Conservation (phyloP, 2,329 filamentous ascomycete species). For the Sarocladium oryzae region DNA sequence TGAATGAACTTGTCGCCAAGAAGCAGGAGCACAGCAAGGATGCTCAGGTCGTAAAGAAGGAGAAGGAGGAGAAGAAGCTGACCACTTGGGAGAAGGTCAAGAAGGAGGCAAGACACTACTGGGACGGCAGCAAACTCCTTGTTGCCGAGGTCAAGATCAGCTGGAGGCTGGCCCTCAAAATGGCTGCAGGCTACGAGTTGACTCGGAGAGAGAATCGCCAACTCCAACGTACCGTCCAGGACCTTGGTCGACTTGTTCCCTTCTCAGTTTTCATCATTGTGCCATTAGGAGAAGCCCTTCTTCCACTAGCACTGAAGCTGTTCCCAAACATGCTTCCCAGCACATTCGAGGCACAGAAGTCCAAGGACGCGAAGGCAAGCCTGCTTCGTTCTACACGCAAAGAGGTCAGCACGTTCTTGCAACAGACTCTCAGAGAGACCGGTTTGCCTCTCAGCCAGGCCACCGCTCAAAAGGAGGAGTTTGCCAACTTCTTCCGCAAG, state of each 20-base stretch:
- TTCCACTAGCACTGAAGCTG: conserved; percentile 84
- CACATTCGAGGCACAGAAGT: conserved; percentile 89
- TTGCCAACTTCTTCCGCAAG: conserved; percentile 95
- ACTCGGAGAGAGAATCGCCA: conserved; percentile 90
- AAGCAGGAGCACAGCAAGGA: conserved; percentile 58
- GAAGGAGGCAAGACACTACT: conserved; percentile 90
- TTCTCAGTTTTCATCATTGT: conserved; percentile 98
- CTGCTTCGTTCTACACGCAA: conserved; percentile 79
- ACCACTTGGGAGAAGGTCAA: conserved; percentile 90
- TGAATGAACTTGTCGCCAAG: conserved; percentile 57
- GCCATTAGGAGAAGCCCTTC: conserved; percentile 86
- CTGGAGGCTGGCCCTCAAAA: conserved; percentile 84
- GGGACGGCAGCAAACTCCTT: conserved; percentile 95
- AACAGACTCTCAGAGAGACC: conserved; percentile 85
- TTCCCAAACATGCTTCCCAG: conserved; percentile 97
- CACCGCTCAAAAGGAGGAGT: conserved; percentile 87
- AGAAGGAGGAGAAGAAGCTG: conserved; percentile 76
- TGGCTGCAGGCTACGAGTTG: conserved; percentile 96
- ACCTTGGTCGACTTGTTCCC: conserved; percentile 84
- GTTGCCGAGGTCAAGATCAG: conserved; percentile 92
- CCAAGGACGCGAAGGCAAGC: conserved; percentile 82
- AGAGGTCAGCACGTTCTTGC: conserved; percentile 86
- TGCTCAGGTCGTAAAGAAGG: conserved; percentile 46
- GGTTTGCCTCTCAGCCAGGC: conserved; percentile 79
- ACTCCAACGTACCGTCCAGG: conserved; percentile 86